Evolutionary conservation across 495 filamentous ascomycete species (phyloP).

Genomic region (Tetracladium setigerum): DNA sequence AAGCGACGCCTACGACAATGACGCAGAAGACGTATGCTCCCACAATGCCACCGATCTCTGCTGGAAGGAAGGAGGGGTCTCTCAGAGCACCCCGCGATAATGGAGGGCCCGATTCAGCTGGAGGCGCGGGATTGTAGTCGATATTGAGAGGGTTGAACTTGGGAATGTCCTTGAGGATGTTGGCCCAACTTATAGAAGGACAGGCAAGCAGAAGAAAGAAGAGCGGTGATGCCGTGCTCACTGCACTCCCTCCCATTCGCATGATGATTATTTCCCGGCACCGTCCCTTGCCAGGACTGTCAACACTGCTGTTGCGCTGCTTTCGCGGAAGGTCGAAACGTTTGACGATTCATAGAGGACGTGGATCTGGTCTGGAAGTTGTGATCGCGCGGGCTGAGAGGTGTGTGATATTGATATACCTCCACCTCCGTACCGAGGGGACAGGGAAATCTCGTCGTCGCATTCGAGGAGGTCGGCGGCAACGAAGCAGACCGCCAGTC

Average conservation of each 20-base stretch:
- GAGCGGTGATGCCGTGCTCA: conserved; percentile 6
- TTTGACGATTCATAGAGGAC: conserved; percentile 14
- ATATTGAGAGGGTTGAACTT: conserved; percentile 33
- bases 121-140: conserved; percentile 47
- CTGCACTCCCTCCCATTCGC: conserved; percentile 9
- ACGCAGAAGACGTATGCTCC: conserved; percentile 72
- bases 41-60: conserved; percentile 70
- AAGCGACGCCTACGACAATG: conserved; percentile 54
- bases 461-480: neutral
- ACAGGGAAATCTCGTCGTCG: neutral
- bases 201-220: neutral
- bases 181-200: conserved; percentile 11
- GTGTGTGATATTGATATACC: conserved; percentile 19
- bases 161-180: conserved; percentile 11
- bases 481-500: neutral
- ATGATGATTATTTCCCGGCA: conserved; percentile 9
- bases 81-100: conserved; percentile 44
- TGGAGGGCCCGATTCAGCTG: conserved; percentile 50
- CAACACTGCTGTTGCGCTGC: neutral
- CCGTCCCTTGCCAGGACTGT: neutral
- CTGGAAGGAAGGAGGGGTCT: conserved; percentile 56
- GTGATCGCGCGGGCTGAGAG: conserved; percentile 6
- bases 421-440: too few species aligned
- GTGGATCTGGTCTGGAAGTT: conserved; percentile 5
- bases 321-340: conserved; percentile 15